Evolutionary conservation across 768 basidiomycete genomes (phyloP).

Genomic region (Chalciporus piperatus): DNA sequence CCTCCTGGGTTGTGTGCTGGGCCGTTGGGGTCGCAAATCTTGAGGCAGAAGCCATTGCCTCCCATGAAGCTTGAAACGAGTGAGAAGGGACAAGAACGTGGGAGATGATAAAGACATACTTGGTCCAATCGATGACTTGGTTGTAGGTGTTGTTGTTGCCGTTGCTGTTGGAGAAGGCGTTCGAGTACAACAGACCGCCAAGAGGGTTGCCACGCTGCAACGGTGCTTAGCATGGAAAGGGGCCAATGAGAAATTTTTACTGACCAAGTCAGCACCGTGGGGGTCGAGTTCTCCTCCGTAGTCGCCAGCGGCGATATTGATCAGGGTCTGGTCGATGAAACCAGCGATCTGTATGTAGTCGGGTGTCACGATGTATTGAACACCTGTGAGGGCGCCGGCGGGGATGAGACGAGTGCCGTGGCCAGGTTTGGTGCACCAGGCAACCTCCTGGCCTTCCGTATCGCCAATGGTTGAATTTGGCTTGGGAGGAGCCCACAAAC

Average conservation of each 20-base stretch:
- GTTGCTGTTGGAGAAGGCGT: conserved; percentile 43
- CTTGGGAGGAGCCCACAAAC: conserved; percentile 58
- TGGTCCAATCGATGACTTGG: conserved; percentile 69
- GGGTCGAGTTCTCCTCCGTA: conserved; percentile 78
- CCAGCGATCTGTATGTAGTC: conserved; percentile 63
- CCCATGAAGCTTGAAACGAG: conserved; percentile 65
- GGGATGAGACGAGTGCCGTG: conserved; percentile 75
- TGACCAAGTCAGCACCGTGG: conserved; percentile 63
- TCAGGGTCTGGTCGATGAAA: conserved; percentile 55
- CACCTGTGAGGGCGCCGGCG: conserved; percentile 56
- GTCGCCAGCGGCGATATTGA: conserved; percentile 56
- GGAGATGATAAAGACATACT: conserved; percentile 37
- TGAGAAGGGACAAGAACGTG: background rate
- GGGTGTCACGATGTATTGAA: conserved; percentile 60
- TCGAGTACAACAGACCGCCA: conserved; percentile 69
- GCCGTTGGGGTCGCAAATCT: conserved; percentile 61
- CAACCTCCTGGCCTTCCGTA: conserved; percentile 67
- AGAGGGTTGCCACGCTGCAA: conserved; percentile 72
- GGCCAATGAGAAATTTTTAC: conserved; percentile 19
- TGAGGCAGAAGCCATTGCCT: conserved; percentile 60
- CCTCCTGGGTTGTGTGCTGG: conserved; percentile 40
- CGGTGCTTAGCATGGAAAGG: conserved; percentile 3
- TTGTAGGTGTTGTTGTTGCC: conserved; percentile 40
- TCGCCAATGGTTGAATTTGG: conserved; percentile 56
- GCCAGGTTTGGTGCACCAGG: conserved; percentile 73